Evolutionary conservation across 495 filamentous ascomycete species (phyloP).

Genomic region (Talaromyces liani): DNA sequence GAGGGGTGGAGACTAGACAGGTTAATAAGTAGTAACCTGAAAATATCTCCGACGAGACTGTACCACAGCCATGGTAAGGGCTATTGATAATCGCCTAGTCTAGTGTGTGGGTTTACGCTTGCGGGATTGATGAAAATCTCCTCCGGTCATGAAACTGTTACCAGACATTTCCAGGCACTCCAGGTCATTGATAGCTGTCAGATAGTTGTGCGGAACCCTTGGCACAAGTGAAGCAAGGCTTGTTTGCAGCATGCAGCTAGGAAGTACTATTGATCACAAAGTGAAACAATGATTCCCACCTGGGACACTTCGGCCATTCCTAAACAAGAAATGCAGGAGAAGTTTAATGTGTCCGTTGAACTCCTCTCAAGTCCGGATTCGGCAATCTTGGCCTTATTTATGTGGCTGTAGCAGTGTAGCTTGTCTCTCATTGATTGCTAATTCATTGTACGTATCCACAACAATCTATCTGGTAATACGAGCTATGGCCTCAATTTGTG

Average conservation of each 20-base stretch:
- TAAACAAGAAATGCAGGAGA: not conserved
- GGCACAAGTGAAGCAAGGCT: slow-evolving; percentile 1
- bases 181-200: not conserved
- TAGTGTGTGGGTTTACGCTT: not conserved
- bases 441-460: not conserved
- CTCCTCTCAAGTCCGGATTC: not conserved
- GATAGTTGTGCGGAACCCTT: not conserved
- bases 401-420: not conserved
- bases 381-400: not conserved
- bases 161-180: not conserved
- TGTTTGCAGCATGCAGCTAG: slow-evolving; percentile 1
- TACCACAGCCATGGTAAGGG: slow-evolving; percentile 5
- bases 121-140: not conserved
- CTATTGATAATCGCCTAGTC: not conserved
- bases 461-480: not conserved
- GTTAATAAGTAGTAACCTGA: not conserved
- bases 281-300: slow-evolving; percentile 2
- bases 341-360: not conserved
- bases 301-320: not conserved
- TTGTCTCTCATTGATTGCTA: slow-evolving; percentile 2
- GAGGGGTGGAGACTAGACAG: not conserved
- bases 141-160: slow-evolving; percentile 2
- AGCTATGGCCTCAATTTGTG: not conserved
- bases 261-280: not conserved
- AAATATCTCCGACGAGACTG: not conserved